Evolutionary conservation across 2,329 filamentous ascomycete species (phyloP).

Genomic region (Microcyclosporella mali): DNA sequence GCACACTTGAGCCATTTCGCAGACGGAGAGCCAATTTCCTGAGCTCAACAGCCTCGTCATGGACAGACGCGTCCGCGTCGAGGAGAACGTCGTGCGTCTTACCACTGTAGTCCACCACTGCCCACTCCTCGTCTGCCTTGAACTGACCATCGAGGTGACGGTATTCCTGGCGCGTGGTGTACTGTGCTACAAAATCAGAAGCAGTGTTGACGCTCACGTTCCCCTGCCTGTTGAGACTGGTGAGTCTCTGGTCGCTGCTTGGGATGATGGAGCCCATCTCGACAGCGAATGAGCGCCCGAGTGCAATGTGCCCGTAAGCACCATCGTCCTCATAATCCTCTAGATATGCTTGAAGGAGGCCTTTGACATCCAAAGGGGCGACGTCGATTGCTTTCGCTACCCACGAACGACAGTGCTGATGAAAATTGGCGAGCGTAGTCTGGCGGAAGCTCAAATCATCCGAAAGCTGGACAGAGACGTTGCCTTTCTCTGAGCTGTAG

Average conservation of each 20-base stretch:
- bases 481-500: constrained; percentile 69
- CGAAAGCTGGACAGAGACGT: constrained; percentile 81
- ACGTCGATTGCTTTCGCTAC: constrained; percentile 72
- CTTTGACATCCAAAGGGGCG: constrained; percentile 89
- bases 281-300: constrained; percentile 88
- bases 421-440: constrained; percentile 69
- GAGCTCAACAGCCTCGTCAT: constrained; percentile 54
- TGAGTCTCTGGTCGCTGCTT: constrained; percentile 74
- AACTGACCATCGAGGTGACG: constrained; percentile 66
- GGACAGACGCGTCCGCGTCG: constrained; percentile 22
- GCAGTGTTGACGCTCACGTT: constrained; percentile 78
- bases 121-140: constrained; percentile 24
- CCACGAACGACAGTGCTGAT: constrained; percentile 73
- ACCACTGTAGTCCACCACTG: constrained; percentile 27
- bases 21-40: constrained; percentile 67
- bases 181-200: constrained; percentile 94
- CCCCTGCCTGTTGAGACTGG: constrained; percentile 69
- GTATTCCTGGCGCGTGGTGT: constrained; percentile 94
- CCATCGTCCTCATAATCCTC: constrained; percentile 92
- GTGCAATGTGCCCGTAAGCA: constrained; percentile 81
- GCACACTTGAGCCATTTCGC: constrained; percentile 60
- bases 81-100: constrained; percentile 10
- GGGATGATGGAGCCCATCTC: constrained; percentile 88
- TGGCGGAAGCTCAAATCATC: constrained; percentile 83
- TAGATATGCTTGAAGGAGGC: constrained; percentile 88